Evolutionary conservation across 164 flowering plant species (phyloP).

Genomic region (Aristolochia californica): DNA sequence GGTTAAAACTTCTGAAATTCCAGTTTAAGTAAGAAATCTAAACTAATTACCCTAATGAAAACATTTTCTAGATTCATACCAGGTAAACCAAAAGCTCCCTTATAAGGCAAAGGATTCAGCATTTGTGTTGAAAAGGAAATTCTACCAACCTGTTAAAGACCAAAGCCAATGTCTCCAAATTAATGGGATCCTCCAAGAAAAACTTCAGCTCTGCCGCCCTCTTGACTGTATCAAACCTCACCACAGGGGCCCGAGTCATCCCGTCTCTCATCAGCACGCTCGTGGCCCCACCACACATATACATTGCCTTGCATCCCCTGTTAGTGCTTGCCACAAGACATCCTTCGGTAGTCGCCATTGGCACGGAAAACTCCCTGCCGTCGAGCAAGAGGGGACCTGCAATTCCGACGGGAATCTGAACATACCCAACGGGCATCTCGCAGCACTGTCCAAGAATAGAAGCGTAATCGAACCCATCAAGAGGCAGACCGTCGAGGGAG

Average conservation of each 20-base stretch:
- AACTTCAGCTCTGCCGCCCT: slow-evolving; percentile 57
- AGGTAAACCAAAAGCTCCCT: no score
- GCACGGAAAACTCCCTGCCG: slow-evolving; percentile 59
- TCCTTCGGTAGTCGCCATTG: slow-evolving; percentile 91
- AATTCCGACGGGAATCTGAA: slow-evolving; percentile 93
- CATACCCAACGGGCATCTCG: slow-evolving; percentile 88
- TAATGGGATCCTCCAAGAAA: slow-evolving; percentile 48
- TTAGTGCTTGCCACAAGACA: slow-evolving; percentile 78
- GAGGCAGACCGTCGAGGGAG: slow-evolving; percentile 52
- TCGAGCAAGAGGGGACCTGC: slow-evolving; percentile 77
- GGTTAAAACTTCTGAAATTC: no score
- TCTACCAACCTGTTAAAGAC: slow-evolving; percentile 39
- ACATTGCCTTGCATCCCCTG: slow-evolving; percentile 68
- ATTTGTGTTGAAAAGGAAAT: no score
- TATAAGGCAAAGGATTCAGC: no score
- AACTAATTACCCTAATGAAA: no score
- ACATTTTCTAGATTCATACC: no score
- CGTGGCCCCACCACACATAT: slow-evolving; percentile 51
- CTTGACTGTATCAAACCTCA: slow-evolving; percentile 45
- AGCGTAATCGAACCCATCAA: slow-evolving; percentile 78
- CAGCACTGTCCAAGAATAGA: slow-evolving; percentile 91
- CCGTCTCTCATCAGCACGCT: slow-evolving; percentile 42
- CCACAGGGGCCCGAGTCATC: slow-evolving; percentile 73
- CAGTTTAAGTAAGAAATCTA: no score
- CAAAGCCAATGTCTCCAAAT: slow-evolving; percentile 39